Evolutionary conservation across 2,329 filamentous ascomycete species (phyloP), one percentile per base, ranked within the genome.

Genomic region (Pezizomycotina sp.): DNA sequence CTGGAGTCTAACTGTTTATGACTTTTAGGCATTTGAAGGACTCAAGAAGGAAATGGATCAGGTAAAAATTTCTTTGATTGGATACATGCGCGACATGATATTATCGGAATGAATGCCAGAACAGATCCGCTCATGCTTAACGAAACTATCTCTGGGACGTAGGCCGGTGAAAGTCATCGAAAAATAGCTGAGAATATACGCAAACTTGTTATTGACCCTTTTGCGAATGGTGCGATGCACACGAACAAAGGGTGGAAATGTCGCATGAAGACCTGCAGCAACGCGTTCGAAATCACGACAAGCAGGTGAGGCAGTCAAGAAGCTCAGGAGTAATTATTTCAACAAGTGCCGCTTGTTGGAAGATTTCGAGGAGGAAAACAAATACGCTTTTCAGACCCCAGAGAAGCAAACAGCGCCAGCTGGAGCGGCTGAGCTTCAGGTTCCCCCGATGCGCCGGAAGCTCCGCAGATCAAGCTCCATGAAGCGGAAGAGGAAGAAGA

Each of bases 261-360:
- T 93, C 83, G 14, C 86, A 98, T 56, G 89, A 95, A 50, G 84
- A 93, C 52, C 69, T 98, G 14, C 86, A 95, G 58, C 61, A 66
- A 30, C 78, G 82, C 40, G 84, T 95, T 60, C 93, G 92, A 63
- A 70, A 79, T 44, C 83, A 95, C 58, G 82, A 92, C 55, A 80
- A 79, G 49, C 91, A 98, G 58, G 77, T 40, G 89, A 98, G 45
- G 59, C 69, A 13, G 82, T 92, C 44, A 82, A 83, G 66, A 95
- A 95, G 61, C 70, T 93, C 50, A 74, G 89, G 47, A 92, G 80
- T 58, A 79, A 81, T 51, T 98, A 98, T 61, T 95, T 95, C 68
- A 98, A 95, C 65, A 98, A 95, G 61, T 98, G 89, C 57, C 77
- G 91, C 31, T 64, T 93, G 45, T 77, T 95, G 5, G 91, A 98